A percentile compares a stretch with the other conserved stretches of the same genome.
These are phyloP conservation scores for Biscogniauxia marginata DNA, from an alignment of 2,329 filamentous ascomycete species.

Conservation along the genomic window DNA sequence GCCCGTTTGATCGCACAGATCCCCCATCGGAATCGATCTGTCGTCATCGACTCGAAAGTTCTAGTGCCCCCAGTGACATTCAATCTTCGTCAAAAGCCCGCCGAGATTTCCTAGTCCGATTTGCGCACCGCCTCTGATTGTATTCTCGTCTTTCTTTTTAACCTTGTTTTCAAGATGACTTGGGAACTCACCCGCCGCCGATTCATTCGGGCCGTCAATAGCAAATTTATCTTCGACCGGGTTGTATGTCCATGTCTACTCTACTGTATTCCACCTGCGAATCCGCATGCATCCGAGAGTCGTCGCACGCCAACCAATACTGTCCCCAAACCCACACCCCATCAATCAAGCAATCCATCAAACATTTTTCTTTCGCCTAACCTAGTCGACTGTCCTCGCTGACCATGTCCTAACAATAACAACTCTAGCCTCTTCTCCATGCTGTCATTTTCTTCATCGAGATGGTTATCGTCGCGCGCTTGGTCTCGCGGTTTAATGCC, in stretches of 20 bases:
- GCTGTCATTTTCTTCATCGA: constrained; percentile 81
- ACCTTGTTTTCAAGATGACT: constrained; percentile 43
- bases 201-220: constrained; percentile 64
- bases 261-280: constrained; percentile 2
- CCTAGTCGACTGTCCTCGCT: too few species aligned
- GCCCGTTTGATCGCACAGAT: neutral
- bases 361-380: constrained; percentile 4
- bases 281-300: too few species aligned
- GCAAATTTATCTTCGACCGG: constrained; percentile 70
- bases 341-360: too few species aligned
- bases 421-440: constrained; percentile 79
- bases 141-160: constrained; percentile 9
- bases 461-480: constrained; percentile 78
- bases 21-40: constrained; percentile 20
- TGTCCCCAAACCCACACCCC: too few species aligned
- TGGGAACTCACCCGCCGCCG: constrained; percentile 60
- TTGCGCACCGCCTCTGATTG: constrained; percentile 7
- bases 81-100: constrained; percentile 10
- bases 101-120: constrained; percentile 14
- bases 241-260: constrained; percentile 56
- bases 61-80: constrained; percentile 1
- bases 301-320: neutral
- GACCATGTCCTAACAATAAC: constrained; percentile 15
- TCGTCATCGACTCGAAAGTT: constrained; percentile 21
- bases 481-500: constrained; percentile 85